Conservation (phyloP, 2,329 filamentous ascomycete species). For the Chrysosporium queenslandicum region DNA sequence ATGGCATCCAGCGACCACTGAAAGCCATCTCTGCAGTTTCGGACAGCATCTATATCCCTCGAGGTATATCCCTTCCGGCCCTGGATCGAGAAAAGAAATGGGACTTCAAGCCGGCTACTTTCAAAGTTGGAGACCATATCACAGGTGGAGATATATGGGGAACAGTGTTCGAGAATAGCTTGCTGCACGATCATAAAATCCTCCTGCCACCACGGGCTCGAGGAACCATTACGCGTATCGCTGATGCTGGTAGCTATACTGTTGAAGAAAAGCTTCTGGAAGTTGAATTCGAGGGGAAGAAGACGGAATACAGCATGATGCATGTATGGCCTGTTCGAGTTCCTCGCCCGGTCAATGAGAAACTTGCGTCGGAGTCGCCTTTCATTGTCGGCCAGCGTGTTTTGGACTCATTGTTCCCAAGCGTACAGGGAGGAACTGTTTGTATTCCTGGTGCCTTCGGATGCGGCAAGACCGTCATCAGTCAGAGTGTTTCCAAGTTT, state of each 20-base stretch:
- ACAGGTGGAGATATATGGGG: conserved; percentile 95
- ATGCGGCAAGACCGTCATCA: conserved; percentile 98
- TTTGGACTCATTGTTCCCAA: conserved; percentile 88
- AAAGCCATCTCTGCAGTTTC: conserved; percentile 68
- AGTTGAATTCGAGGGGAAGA: conserved; percentile 93
- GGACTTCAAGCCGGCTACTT: conserved; percentile 75
- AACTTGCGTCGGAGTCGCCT: conserved; percentile 75
- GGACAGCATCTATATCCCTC: conserved; percentile 92
- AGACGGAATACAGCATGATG: conserved; percentile 95
- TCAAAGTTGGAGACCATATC: conserved; percentile 95
- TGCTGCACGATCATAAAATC: conserved; percentile 88
- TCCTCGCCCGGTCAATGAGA: conserved; percentile 83
- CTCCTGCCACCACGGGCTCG: conserved; percentile 79
- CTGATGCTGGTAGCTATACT: conserved; percentile 82
- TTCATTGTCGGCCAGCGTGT: conserved; percentile 97
- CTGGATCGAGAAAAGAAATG: conserved; percentile 88
- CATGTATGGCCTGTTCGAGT: conserved; percentile 97
- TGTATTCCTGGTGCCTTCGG: conserved; percentile 98
- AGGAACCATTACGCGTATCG: conserved; percentile 85
- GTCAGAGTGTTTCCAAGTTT: conserved; percentile 97
- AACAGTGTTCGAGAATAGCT: conserved; percentile 88
- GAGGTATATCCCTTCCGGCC: conserved; percentile 77
- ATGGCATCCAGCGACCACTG: conserved; percentile 94
- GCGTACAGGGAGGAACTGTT: conserved; percentile 93
- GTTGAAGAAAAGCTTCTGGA: conserved; percentile 90